These are phyloP conservation scores for Aurantiochytrium sp. DNA, from an alignment of 108 stramenopile genomes.

Conservation along the genomic window DNA sequence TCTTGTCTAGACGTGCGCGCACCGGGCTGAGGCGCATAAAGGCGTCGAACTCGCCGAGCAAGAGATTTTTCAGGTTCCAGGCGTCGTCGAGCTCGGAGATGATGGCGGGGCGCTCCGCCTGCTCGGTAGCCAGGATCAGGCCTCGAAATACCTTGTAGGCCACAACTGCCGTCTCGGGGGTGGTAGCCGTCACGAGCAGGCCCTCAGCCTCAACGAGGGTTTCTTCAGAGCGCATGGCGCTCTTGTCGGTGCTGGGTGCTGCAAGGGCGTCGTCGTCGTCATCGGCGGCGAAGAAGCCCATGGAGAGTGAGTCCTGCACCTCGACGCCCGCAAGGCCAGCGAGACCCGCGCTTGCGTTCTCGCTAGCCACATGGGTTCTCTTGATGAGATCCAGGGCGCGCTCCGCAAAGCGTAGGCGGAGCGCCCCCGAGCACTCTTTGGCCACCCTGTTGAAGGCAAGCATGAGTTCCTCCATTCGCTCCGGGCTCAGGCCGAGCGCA, in stretches of 20 bases:
- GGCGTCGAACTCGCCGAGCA: neutral
- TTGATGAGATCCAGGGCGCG: neutral
- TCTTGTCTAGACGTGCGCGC: neutral
- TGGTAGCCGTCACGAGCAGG: neutral
- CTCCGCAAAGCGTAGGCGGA: neutral
- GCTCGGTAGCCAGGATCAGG: neutral
- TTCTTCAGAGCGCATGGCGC: neutral
- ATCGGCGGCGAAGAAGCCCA: slow-evolving; percentile 20
- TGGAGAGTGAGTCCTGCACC: neutral
- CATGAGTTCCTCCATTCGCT: neutral
- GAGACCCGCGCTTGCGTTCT: neutral
- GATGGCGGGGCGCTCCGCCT: neutral
- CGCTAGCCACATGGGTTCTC: neutral
- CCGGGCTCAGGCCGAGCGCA: neutral
- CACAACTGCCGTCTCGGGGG: neutral
- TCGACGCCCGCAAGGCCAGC: neutral
- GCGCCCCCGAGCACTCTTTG: neutral
- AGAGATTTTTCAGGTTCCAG: neutral
- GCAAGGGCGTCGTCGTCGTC: slow-evolving; percentile 1
- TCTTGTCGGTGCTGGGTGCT: neutral
- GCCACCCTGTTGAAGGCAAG: neutral
- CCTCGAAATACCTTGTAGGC: neutral
- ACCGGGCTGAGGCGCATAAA: neutral
- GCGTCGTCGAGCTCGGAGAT: neutral
- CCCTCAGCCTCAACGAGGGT: neutral